Conservation (phyloP, 2,329 filamentous ascomycete species). For the Exutisphaerella laricina region DNA sequence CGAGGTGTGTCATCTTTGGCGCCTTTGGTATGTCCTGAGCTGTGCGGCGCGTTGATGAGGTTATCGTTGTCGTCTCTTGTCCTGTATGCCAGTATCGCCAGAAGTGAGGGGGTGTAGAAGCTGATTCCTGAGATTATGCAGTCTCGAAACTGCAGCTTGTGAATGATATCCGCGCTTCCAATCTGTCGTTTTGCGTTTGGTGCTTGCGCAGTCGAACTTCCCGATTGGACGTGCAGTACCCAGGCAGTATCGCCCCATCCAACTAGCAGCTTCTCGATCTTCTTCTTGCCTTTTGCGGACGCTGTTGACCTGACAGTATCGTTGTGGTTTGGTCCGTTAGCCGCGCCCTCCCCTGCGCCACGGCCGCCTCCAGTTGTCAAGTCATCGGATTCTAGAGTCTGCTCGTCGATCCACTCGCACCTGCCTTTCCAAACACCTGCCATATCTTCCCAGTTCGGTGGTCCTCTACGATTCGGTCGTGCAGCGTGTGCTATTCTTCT, state of each 20-base stretch:
- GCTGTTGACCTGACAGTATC: conserved; percentile 19
- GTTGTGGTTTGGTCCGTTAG: conserved; percentile 26
- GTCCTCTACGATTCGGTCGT: conserved; percentile 70
- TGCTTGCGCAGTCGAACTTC: conserved; percentile 57
- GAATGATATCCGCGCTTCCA: conserved; percentile 82
- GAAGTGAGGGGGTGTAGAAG: conserved; percentile 84
- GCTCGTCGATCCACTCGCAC: conserved; percentile 88
- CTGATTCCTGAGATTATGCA: conserved; percentile 97
- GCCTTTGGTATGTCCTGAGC: conserved; percentile 1
- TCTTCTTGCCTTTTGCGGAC: conserved; percentile 27
- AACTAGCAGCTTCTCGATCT: conserved; percentile 71
- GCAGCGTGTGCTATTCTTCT: conserved; percentile 90
- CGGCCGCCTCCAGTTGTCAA: conserved; percentile 40
- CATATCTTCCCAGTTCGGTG: conserved; percentile 77
- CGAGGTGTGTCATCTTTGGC: conserved; percentile 51
- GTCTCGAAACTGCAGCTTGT: conserved; percentile 84
- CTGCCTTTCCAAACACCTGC: conserved; percentile 90
- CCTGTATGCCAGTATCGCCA: conserved; percentile 88
- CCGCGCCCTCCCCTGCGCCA: conserved; percentile 12
- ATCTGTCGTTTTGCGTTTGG: conserved; percentile 66
- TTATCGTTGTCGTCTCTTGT: conserved; percentile 66
- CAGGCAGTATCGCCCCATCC: conserved; percentile 96
- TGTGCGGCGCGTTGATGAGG: conserved; percentile 33
- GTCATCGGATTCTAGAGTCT: conserved; percentile 68
- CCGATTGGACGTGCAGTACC: conserved; percentile 79